These are phyloP conservation scores for Aureobasidium sp. DNA, from an alignment of 2,329 filamentous ascomycete species.

Conservation along the genomic window DNA sequence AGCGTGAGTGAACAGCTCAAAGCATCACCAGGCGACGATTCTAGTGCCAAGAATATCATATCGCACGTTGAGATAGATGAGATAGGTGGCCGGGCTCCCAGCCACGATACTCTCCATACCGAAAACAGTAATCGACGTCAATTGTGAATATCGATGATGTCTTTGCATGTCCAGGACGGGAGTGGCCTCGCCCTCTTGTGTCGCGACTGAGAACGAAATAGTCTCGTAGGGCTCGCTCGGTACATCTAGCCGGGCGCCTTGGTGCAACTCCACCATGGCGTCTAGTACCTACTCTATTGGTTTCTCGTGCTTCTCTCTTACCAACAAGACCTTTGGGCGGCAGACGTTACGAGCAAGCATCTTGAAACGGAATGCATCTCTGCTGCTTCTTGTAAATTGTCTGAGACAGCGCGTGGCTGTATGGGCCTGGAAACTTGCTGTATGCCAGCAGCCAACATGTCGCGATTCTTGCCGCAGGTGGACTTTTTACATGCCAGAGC, in stretches of 20 bases:
- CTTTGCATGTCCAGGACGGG: neutral
- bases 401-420: constrained; percentile 10
- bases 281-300: neutral
- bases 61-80: constrained; percentile 10
- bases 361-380: constrained; percentile 3
- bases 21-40: neutral
- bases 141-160: constrained; percentile 1
- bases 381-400: constrained; percentile 2
- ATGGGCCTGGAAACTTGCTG: constrained; percentile 6
- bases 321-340: constrained; percentile 6
- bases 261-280: neutral
- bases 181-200: constrained; percentile 7
- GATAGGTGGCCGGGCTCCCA: constrained; percentile 4
- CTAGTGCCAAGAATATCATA: constrained; percentile 8
- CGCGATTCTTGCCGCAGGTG: neutral
- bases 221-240: neutral
- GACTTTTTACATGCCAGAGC: constrained; percentile 8
- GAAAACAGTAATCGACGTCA: constrained; percentile 4
- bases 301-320: neutral
- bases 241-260: constrained; percentile 1
- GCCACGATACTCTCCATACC: constrained; percentile 1
- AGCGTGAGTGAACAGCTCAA: neutral
- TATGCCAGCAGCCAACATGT: neutral
- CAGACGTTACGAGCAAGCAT: constrained; percentile 11
- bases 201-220: neutral